A percentile compares a stretch with the other conserved stretches of the same genome.
These are phyloP conservation scores for Leishmania arabica DNA, from an alignment of 208 protist genomes.

Conservation along the genomic window DNA sequence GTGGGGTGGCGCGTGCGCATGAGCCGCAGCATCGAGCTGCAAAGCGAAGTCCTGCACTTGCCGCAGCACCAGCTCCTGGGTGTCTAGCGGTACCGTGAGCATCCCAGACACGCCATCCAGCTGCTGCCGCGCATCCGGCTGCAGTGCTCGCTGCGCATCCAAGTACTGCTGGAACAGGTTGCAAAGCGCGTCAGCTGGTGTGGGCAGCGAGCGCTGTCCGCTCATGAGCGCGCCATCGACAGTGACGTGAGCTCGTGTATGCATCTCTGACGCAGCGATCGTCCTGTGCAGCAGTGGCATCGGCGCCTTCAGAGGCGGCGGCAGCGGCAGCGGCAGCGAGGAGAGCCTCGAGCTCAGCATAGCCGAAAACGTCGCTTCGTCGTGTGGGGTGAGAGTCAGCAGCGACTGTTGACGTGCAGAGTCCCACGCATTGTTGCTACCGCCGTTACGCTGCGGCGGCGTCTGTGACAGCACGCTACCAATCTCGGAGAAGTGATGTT, in stretches of 20 bases:
- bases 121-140: slow-evolving; percentile 6
- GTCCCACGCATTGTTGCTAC: background rate
- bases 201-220: background rate
- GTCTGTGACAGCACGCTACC: background rate
- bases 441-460: background rate
- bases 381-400: background rate
- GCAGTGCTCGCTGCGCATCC: slow-evolving; percentile 19
- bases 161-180: slow-evolving; percentile 23
- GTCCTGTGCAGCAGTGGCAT: background rate
- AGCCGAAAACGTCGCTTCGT: background rate
- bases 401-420: background rate
- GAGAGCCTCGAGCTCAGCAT: background rate
- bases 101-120: background rate
- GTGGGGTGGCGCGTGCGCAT: background rate
- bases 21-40: slow-evolving; percentile 5
- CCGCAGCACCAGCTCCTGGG: slow-evolving; percentile 25
- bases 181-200: background rate
- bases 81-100: slow-evolving; percentile 1
- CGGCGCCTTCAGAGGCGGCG: background rate
- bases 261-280: background rate
- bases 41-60: slow-evolving; percentile 22
- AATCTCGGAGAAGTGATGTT: background rate
- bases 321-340: background rate
- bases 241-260: background rate
- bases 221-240: background rate